Evolutionary conservation across 495 filamentous ascomycete species (phyloP), one percentile per base, ranked within the genome.

Genomic region (Penicillium nucicola): DNA sequence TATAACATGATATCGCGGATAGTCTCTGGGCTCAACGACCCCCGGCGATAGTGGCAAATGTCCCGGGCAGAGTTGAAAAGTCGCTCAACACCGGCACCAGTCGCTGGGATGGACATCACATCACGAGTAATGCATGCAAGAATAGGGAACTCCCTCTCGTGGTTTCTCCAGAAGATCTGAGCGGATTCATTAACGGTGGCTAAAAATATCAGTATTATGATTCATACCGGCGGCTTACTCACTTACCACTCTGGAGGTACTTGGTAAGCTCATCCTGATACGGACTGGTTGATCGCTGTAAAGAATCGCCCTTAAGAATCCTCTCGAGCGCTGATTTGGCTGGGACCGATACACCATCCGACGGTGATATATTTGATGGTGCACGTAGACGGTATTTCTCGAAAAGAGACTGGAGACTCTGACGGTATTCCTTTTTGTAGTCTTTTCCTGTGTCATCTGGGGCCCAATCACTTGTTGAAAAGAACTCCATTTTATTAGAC

Each of bases 401-500:
- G 25, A 46, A 33, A 18, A 38, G 19, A 46, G 17, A 19, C 19
- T 42, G 18, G 13, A 47, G 44, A 15, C 36, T 42, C 32, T 53
- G 9, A 32, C 32, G 12, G 23, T 48, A 43, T 15, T 18, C 8
- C 5, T 10, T 25, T 28, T 20, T 33, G 12, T 28, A 45, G 15
- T 51, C 20, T 15, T 43, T 43, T 41, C 11, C 38, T 23, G 12
- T 41, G 18, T 18, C 19, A 5, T 28, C 20, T 14, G 5, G 20
- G 15, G 47, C 51, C 52, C 42, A 62, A n/a, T 55, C 46, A 0
- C 36, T 43, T 33, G 6, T 50, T 38, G 11, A 41, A 42, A 63
- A 63, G 41, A 63, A 59, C 11, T 63, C 4, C 11, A 63, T 25
- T 42, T 56, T 60, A 17, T 60, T 17, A 15, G 45, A 30, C 14